Evolutionary conservation across 2,329 filamentous ascomycete species (phyloP), one percentile per base, ranked within the genome.

Genomic region (Ophiostoma pallidulum): DNA sequence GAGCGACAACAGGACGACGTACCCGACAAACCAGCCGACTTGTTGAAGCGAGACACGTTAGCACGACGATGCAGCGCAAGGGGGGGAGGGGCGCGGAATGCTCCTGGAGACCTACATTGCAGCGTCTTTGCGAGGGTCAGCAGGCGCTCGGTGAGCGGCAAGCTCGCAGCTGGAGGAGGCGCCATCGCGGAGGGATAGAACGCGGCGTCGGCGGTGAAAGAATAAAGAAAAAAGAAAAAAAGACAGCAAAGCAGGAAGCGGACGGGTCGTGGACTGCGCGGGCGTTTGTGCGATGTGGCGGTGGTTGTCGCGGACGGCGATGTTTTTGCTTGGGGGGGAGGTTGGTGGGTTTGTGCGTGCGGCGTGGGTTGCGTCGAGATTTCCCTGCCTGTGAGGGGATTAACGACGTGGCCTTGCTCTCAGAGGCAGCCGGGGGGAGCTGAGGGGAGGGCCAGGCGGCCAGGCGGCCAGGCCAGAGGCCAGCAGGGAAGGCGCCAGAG

Each of bases 21-120:
- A 89, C 84, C 84, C 85, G 59, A 78, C 71, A 63, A 89, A 90
- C 86, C 86, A 91, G 60, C 77, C 84, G 62, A 90, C 79, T 82
- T 53, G 33, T 43, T 58, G 55, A 58, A 62, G 52, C 51, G 44
- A 49, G 47, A 48, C n/a, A 38, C 52, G 28, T 51, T 52, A 45
- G 52, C 45, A 55, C 13, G 26, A 13, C 3, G 50, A 31, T 40
- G 48, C 31, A 54, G 39, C 31, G n/a, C n/a, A n/a, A n/a, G n/a
- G n/a, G n/a, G n/a, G n/a, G n/a, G n/a, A n/a, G n/a, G n/a, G n/a
- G n/a, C n/a, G n/a, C n/a, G n/a, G n/a, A n/a, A n/a, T n/a, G n/a
- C n/a, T n/a, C n/a, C n/a, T n/a, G n/a, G n/a, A n/a, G n/a, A n/a
- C 71, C 66, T 80, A 84, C 91, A 98, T 73, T 97, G 92, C 57